A percentile compares a stretch with the other conserved stretches of the same genome.
These are phyloP conservation scores for Tagetes patula DNA, from an alignment of 129 eudicot species.

Conservation along the genomic window DNA sequence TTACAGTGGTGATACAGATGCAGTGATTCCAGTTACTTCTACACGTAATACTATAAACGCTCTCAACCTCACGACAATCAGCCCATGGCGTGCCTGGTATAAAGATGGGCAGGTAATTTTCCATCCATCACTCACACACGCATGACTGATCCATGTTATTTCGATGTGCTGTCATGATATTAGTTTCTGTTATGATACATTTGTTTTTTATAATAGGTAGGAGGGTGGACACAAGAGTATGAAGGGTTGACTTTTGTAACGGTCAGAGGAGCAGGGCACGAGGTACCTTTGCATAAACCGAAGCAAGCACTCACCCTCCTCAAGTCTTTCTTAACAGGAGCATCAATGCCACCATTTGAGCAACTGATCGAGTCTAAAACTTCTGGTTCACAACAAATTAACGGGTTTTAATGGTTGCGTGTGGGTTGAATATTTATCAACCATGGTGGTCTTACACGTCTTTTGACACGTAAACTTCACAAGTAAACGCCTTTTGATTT, in stretches of 20 bases:
- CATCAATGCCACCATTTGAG: slow-evolving; percentile 53
- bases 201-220: slow-evolving; percentile 50
- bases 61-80: slow-evolving; percentile 66
- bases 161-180: background rate
- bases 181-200: background rate
- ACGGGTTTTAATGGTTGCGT: slow-evolving; percentile 22
- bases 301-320: slow-evolving; percentile 69
- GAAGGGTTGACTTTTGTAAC: slow-evolving; percentile 80
- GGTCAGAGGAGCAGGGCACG: slow-evolving; percentile 92
- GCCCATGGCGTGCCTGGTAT: slow-evolving; percentile 96
- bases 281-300: slow-evolving; percentile 85
- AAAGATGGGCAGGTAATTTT: slow-evolving; percentile 86
- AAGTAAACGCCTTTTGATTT: background rate
- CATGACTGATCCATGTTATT: background rate
- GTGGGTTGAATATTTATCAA: background rate
- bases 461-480: background rate
- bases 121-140: background rate
- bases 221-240: slow-evolving; percentile 81
- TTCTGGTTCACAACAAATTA: slow-evolving; percentile 26
- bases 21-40: slow-evolving; percentile 83
- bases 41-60: slow-evolving; percentile 79
- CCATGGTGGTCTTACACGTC: background rate
- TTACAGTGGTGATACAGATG: slow-evolving; percentile 88
- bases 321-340: slow-evolving; percentile 65
- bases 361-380: slow-evolving; percentile 30